Conservation (phyloP, 2,329 filamentous ascomycete genomes). For the Didymella lethalis region DNA sequence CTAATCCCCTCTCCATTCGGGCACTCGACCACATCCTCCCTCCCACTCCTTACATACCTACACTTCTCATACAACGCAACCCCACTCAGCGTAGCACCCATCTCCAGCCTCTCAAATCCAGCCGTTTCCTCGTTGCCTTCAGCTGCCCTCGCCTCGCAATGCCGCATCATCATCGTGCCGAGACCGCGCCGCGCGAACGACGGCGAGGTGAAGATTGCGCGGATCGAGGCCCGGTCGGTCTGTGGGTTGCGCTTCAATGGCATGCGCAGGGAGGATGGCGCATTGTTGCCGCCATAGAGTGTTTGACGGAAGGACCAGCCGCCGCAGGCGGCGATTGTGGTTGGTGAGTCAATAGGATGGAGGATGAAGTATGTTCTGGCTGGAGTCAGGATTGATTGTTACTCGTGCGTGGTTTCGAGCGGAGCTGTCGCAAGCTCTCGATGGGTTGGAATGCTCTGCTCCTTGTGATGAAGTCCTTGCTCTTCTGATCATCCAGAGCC, state of each 20-base stretch:
- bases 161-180: constrained; percentile 51
- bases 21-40: constrained; percentile 43
- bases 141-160: constrained; percentile 42
- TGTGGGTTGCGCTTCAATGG: constrained; percentile 41
- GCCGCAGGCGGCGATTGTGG: constrained; percentile 44
- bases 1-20: constrained; percentile 45
- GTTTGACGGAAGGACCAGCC: constrained; percentile 49
- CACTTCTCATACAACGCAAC: constrained; percentile 47
- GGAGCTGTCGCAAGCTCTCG: no score
- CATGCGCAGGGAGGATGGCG: constrained; percentile 40
- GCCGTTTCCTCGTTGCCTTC: constrained; percentile 24
- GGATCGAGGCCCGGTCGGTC: constrained; percentile 43
- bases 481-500: no score
- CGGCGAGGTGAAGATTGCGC: constrained; percentile 49
- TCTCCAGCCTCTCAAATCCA: constrained; percentile 44
- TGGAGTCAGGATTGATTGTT: background rate
- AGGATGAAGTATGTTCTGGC: constrained; percentile 47
- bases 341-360: constrained; percentile 30
- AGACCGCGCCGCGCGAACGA: constrained; percentile 40
- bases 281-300: constrained; percentile 46
- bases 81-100: constrained; percentile 48
- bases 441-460: no score
- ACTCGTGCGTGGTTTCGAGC: no score
- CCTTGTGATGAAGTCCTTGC: no score
- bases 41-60: constrained; percentile 47